A percentile compares a stretch with the other conserved stretches of the same genome.
phyloP scores from a whole-genome alignment of 2,329 filamentous ascomycete species.

The Colletotrichum melonis region DNA sequence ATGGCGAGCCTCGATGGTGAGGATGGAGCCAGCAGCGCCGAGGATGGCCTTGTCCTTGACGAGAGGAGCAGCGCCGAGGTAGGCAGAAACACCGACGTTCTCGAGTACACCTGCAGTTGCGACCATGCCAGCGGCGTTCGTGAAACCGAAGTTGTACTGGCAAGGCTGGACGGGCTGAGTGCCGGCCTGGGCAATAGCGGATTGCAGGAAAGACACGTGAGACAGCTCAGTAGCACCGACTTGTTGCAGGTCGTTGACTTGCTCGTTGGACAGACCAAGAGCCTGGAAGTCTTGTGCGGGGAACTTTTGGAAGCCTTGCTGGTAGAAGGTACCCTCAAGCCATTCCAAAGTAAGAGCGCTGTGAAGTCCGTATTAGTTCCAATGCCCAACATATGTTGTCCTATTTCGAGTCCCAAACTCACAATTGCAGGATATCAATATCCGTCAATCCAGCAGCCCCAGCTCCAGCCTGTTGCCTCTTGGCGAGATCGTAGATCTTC shows the following conservation, averaged over 20 bases:
- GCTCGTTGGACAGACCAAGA: slow-evolving; percentile 65
- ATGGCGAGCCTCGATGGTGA: slow-evolving; percentile 79
- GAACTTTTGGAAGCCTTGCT: slow-evolving; percentile 76
- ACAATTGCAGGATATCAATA: slow-evolving; percentile 70
- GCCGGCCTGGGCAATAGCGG: slow-evolving; percentile 70
- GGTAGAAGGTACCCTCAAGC: slow-evolving; percentile 80
- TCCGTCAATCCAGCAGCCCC: slow-evolving; percentile 60
- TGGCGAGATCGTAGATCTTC: slow-evolving; percentile 58
- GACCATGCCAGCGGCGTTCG: slow-evolving; percentile 74
- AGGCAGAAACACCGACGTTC: slow-evolving; percentile 79
- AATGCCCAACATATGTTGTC: not conserved
- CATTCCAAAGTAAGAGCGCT: slow-evolving; percentile 80
- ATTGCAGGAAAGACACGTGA: slow-evolving; percentile 70
- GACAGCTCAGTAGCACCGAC: slow-evolving; percentile 41
- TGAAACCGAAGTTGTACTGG: slow-evolving; percentile 78
- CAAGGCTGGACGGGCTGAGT: slow-evolving; percentile 75
- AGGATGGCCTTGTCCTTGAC: slow-evolving; percentile 70
- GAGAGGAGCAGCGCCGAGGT: slow-evolving; percentile 77
- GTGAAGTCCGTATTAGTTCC: slow-evolving; percentile 3
- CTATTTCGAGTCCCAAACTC: slow-evolving; percentile 42
- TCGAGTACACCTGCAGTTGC: slow-evolving; percentile 77
- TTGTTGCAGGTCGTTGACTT: slow-evolving; percentile 59
- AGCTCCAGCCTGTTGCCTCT: slow-evolving; percentile 62
- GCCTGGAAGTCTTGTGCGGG: slow-evolving; percentile 72
- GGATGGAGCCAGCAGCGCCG: slow-evolving; percentile 74